Evolutionary conservation across 2,329 filamentous ascomycete species (phyloP), one percentile per base, ranked within the genome.

Genomic region (Aspergillus glaucus): DNA sequence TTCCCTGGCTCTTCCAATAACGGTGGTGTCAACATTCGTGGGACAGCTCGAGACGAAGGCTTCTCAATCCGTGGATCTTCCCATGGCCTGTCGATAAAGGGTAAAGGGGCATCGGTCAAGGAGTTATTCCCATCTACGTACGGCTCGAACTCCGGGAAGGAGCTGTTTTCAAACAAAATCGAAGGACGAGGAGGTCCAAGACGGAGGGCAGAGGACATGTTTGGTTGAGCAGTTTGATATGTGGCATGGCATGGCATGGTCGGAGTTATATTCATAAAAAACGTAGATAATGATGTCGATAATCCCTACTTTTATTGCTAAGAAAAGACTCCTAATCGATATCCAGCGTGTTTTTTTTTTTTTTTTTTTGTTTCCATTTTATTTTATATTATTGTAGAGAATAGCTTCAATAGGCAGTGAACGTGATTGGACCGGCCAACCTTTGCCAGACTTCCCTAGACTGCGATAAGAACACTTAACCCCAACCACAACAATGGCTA

Each of bases 191-290:
- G 79, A 12, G 75, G 76, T 50, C 76, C 74, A 53, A 79, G 87
- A 55, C 80, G 85, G 58, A 82, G 75, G 61, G 87, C 87, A 0
- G 84, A 88, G 58, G 87, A 91, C 68, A 73, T 87, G 54, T 91
- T 89, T 63, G 75, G 77, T 52, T 89, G 66, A 78, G 24, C 28
- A n/a, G 4, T 28, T 39, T 17, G 36, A 21, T 40, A 9, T 40
- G n/a, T 30, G 26, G 10, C 26, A 30, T 30, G 26, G 26, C 26
- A 30, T 30, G 26, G 24, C 24, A 26, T 26, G 36, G 17, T 19
- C 6, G 17, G 15, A 21, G 17, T 12, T 19, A 40, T 19, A 19
- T 40, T 12, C 10, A 40, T 19, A 40, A 40, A 19, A 17, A 40
- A 40, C 19, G 6, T 19, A 21, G 17, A 22, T 21, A 37, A 37